Base-by-base conservation (phyloP, 2,329 filamentous ascomycete genomes). In the Grosmannia huntii region DNA sequence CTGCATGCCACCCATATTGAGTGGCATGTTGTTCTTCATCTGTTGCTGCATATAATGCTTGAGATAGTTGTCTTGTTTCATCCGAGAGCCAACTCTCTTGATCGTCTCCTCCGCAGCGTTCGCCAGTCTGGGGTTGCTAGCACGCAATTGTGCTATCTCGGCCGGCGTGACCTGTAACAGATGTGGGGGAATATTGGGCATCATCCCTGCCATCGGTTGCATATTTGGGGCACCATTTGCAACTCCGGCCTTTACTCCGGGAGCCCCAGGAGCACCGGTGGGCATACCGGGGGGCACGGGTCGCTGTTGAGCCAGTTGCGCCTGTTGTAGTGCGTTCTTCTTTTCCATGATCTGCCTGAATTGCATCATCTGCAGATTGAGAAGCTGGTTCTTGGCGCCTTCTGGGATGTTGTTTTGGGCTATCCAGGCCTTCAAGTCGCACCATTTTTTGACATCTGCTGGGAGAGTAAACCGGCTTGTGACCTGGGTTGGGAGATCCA, bases 361-460 rank as follows among this genome's bases (percentile, higher is more conserved):
- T 56, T 77, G 75, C 55, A 66, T 65, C 21, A 70, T 64, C 59
- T 77, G 75, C 6, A 72, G 56, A 1, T 58, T 60, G 3, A 60
- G 60, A 14, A 77, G 66, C 56, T 71, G 69, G 6, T 57, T 62
- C 25, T 70, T 69, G 10, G 69, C 56, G 2, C 66, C 60, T 5
- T 67, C 66, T 0, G 70, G 62, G 1, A 74, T 59, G 55, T 68
- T 71, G 53, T 72, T 73, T 55, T 71, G 69, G 11, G 60, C 61
- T 4, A 76, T 62, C 72, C 73, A 78, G 2, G 63, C 59, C 63
- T 75, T 76, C 12, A 79, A 66, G 4, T 77, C 74, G 19, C 68
- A 68, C 77, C 77, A 80, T 61, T 75, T 79, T 65, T 76, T 77
- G 5, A 76, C 64, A 0, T 78, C 74, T 0, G 68, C 64, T 1